Conservation (phyloP, 192 early-diverging fungal species). For the Coemansia sp. region DNA sequence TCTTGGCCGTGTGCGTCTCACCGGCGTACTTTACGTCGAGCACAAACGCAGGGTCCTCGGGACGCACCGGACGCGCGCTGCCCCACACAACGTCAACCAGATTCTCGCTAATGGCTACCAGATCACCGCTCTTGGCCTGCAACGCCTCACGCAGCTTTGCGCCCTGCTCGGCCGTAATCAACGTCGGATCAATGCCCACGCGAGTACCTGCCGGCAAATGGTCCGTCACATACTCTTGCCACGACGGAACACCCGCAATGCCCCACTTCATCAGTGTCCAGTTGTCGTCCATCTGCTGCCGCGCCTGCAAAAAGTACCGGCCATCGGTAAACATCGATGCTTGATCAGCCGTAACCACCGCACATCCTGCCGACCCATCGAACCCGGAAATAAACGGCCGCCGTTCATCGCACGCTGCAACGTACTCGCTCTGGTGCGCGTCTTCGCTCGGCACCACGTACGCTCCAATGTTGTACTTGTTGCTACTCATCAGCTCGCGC, state of each 20-base stretch:
- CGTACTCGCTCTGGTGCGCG: slow-evolving; percentile 98
- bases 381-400: slow-evolving; percentile 93
- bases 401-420: slow-evolving; percentile 84
- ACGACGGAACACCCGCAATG: slow-evolving; percentile 80
- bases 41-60: slow-evolving; percentile 63
- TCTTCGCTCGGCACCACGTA: slow-evolving; percentile 93
- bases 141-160: slow-evolving; percentile 58
- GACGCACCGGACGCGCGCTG: slow-evolving; percentile 67
- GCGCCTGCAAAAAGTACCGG: slow-evolving; percentile 95
- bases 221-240: slow-evolving; percentile 83
- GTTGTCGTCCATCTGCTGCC: slow-evolving; percentile 85
- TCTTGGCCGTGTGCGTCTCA: slow-evolving; percentile 63
- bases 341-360: slow-evolving; percentile 74
- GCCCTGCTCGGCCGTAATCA: slow-evolving; percentile 75
- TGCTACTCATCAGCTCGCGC: slow-evolving; percentile 61
- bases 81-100: slow-evolving; percentile 87
- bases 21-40: slow-evolving; percentile 74
- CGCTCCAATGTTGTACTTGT: slow-evolving; percentile 57
- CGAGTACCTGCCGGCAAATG: slow-evolving; percentile 71
- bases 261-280: slow-evolving; percentile 96
- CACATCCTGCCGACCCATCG: slow-evolving; percentile 96
- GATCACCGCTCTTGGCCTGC: slow-evolving; percentile 48
- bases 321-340: slow-evolving; percentile 97
- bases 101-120: slow-evolving; percentile 75
- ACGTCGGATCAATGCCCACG: slow-evolving; percentile 89